Evolutionary conservation across 371 early-diverging fungal genomes (phyloP), one percentile per base, ranked within the genome.

Genomic region (Rhizopus sp.): DNA sequence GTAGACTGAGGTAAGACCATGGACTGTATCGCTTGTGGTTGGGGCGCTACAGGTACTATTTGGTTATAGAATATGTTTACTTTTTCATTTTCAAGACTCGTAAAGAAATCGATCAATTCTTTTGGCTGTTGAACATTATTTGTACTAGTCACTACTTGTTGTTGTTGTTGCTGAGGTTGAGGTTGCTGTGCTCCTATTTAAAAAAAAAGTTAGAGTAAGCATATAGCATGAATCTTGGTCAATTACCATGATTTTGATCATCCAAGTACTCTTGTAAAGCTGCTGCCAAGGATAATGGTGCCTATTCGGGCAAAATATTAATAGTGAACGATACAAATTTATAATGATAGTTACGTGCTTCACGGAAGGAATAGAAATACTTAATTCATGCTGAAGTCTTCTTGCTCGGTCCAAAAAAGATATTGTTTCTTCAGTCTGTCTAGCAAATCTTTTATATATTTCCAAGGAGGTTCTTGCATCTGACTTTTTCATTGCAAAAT

Each of bases 391-490:
- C 62, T 90, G 85, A 46, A 93, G 66, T 38, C 80, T 84, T 50
- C 87, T 80, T 8, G 93, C 94, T 35, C 85, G 83, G 32, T 91
- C 84, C 38, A 97, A 83, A 60, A 91, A 94, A 12, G 88, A 87
- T 31, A 88, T 83, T 0, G 85, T 84, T 31, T 86, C 86, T 56
- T 90, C 86, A 0, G 94, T 93, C 56, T 94, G 91, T 59, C 81
- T 81, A 7, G 92, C 91, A 77, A 95, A 97, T 12, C 75, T 73
- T 68, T 93, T 95, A 77, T 97, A 97, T 44, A 96, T 87, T 45
- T 88, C 84, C 32, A 97, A 72, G 1, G 93, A 86, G n/a, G 83
- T 80, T 55, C 79, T 75, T 42, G 95, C 95, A 55, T 95, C 90
- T 1, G 82, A 56, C 50, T 88, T 88, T 10, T 74, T 69, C 91